Base-by-base conservation (phyloP, 331 rosid species). In the Cydonia oblonga region DNA sequence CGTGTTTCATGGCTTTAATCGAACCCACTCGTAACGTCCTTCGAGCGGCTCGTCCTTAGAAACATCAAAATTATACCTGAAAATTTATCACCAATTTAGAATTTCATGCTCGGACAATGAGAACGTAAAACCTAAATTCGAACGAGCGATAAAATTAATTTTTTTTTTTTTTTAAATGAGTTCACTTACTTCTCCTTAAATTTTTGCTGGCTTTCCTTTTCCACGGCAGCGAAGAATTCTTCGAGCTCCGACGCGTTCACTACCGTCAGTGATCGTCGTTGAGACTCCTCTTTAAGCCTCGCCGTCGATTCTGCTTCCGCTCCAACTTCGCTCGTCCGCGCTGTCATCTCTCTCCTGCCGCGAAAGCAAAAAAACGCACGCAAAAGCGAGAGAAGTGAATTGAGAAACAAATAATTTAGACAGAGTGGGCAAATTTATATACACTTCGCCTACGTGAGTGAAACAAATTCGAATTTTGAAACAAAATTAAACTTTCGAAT, bases 1-100 rank as follows among this genome's bases (percentile, higher is more conserved):
- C 23, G 29, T 35, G 12, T 40, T 71, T 82, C 85, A 88, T 61
- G 89, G 96, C 87, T 87, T 85, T 79, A 91, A 44, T 73, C 83
- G 77, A 80, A 83, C 79, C 99, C 99, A 95, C 76, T 95, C 92
- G 82, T 83, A 89, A 28, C 92, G 96, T 75, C 99, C 99, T 85
- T 91, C 93, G 82, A 84, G 66, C 0, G 99, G 93, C 71, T 72
- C 75, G 29, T 95, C 99, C 83, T 84, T 88, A 20, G 52, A 84
- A 42, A 95, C 54, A 62, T 95, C 96, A 84, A 76, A 95, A 63
- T 95, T 95, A 46, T 91, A 95, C 86, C 99, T 95, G 89, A 65
- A 74, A 75, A 24, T 72, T 20, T 53, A 20, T 9, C 3, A 62
- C 20, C 10, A 2, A 18, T 74, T 62, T 32, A 5, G 25, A 57